Percentiles rank a stretch among this genome's conserved stretches.
phyloP scores from a whole-genome alignment of 306 rosid genomes.

The Dalbergia cultrata region DNA sequence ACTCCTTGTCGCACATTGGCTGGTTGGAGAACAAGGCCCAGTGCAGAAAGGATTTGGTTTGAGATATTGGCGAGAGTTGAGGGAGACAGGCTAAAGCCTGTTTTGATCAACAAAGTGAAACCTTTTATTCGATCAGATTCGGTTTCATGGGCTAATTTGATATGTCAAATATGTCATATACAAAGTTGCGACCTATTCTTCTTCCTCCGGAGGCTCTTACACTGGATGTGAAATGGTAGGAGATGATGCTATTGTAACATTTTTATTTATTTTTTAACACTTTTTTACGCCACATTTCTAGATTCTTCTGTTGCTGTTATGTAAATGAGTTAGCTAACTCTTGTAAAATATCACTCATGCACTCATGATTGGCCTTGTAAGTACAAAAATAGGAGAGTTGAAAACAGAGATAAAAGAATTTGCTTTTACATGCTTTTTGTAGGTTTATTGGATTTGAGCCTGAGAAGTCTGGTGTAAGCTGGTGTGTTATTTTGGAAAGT shows the following conservation, averaged over 20 bases:
- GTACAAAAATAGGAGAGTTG: slow-evolving; percentile 43
- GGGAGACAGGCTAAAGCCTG: slow-evolving; percentile 59
- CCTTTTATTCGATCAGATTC: slow-evolving; percentile 74
- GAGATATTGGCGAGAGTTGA: slow-evolving; percentile 74
- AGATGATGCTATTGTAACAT: slow-evolving; percentile 46
- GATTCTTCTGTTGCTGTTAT: slow-evolving; percentile 45
- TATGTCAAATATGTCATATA: slow-evolving; percentile 83
- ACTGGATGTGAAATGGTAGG: slow-evolving; percentile 90
- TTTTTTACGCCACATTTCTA: slow-evolving; percentile 29
- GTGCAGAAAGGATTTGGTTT: slow-evolving; percentile 66
- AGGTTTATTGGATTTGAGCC: slow-evolving; percentile 36
- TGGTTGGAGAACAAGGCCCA: slow-evolving; percentile 83
- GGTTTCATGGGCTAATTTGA: slow-evolving; percentile 75
- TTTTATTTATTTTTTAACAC: slow-evolving; percentile 29
- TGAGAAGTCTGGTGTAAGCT: slow-evolving; percentile 55
- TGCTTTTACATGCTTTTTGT: slow-evolving; percentile 38
- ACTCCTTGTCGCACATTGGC: slow-evolving; percentile 45
- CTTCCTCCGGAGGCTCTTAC: slow-evolving; percentile 88
- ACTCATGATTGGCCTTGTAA: slow-evolving; percentile 56
- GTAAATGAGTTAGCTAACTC: slow-evolving; percentile 34
- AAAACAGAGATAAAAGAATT: slow-evolving; percentile 24
- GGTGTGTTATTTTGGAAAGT: slow-evolving; percentile 29
- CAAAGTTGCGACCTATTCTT: slow-evolving; percentile 72
- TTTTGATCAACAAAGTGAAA: slow-evolving; percentile 62
- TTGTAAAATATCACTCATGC: slow-evolving; percentile 44